These are phyloP conservation scores for Colletotrichum sp. DNA, from an alignment of 2,329 filamentous ascomycete species.

Conservation along the genomic window DNA sequence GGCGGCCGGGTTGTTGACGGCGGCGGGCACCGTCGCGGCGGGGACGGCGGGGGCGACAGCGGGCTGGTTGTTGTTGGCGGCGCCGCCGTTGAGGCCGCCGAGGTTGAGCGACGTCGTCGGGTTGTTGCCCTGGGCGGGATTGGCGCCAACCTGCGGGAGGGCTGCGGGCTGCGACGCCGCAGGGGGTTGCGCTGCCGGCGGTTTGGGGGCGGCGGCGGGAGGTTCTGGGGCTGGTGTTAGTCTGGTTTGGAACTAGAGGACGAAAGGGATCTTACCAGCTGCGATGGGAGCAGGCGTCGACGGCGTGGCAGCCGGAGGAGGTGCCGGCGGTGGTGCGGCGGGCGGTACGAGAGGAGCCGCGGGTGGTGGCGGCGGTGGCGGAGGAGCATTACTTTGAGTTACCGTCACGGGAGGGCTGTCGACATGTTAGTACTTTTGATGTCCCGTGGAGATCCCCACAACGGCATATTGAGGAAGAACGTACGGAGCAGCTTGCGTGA, in stretches of 20 bases:
- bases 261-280: neutral
- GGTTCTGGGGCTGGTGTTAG: neutral
- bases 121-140: slow-evolving; percentile 21
- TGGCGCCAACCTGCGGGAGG: slow-evolving; percentile 2
- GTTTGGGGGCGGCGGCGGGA: neutral
- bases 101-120: slow-evolving; percentile 23
- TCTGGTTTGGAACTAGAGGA: neutral
- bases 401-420: neutral
- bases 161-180: neutral
- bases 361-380: slow-evolving; percentile 1
- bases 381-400: slow-evolving; percentile 15
- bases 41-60: slow-evolving; percentile 12
- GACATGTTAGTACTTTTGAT: neutral
- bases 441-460: neutral
- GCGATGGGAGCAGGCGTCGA: slow-evolving; percentile 5
- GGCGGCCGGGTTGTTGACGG: slow-evolving; percentile 22
- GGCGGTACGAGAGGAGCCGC: neutral
- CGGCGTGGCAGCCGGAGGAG: neutral
- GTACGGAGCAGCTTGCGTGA: slow-evolving; percentile 10
- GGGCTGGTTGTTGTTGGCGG: neutral
- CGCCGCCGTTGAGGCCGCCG: slow-evolving; percentile 23
- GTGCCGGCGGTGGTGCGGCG: neutral
- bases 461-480: neutral
- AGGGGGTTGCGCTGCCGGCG: neutral
- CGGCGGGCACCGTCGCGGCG: slow-evolving; percentile 21